A percentile compares a stretch with the other conserved stretches of the same genome.
These are phyloP conservation scores for Gelatoporia subvermispora DNA, from an alignment of 768 basidiomycete species.

Conservation along the genomic window DNA sequence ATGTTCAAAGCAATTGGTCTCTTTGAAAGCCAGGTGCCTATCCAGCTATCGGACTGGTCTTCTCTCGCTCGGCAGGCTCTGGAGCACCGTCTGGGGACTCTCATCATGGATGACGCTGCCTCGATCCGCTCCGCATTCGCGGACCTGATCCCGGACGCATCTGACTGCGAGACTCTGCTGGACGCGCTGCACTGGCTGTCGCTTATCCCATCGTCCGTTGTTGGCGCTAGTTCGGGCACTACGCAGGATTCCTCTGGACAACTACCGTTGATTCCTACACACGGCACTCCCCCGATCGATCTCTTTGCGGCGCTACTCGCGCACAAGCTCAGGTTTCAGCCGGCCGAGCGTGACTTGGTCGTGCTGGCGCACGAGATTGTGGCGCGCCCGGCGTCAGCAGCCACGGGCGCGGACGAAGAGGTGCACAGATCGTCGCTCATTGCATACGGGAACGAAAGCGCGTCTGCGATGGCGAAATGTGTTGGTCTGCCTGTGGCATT, in stretches of 20 bases:
- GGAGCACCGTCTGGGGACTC: slow-evolving; percentile 19
- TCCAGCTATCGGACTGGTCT: slow-evolving; percentile 34
- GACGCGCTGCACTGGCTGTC: slow-evolving; percentile 51
- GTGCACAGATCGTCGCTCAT: slow-evolving; percentile 66
- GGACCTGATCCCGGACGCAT: slow-evolving; percentile 17
- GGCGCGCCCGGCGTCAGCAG: slow-evolving; percentile 25
- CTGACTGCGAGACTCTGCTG: slow-evolving; percentile 19
- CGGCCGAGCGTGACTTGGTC: slow-evolving; percentile 80
- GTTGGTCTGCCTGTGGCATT: slow-evolving; percentile 88
- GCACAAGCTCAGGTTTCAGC: slow-evolving; percentile 62
- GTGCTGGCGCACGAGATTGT: slow-evolving; percentile 82
- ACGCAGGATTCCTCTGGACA: slow-evolving; percentile 7
- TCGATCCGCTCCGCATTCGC: slow-evolving; percentile 32
- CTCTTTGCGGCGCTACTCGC: slow-evolving; percentile 70
- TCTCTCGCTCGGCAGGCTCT: slow-evolving; percentile 35
- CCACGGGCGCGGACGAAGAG: slow-evolving; percentile 37
- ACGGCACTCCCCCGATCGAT: slow-evolving; percentile 55
- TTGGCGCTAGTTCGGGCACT: slow-evolving; percentile 15
- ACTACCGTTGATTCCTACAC: slow-evolving; percentile 41
- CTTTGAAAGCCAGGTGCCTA: slow-evolving; percentile 38
- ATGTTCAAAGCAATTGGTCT: slow-evolving; percentile 69
- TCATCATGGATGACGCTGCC: slow-evolving; percentile 24
- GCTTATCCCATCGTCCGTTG: slow-evolving; percentile 14
- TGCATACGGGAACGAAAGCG: slow-evolving; percentile 50
- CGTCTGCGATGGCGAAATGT: slow-evolving; percentile 86